These are phyloP conservation scores for Ettlia oleoabundans DNA, from an alignment of 139 green algal genomes.

Conservation along the genomic window DNA sequence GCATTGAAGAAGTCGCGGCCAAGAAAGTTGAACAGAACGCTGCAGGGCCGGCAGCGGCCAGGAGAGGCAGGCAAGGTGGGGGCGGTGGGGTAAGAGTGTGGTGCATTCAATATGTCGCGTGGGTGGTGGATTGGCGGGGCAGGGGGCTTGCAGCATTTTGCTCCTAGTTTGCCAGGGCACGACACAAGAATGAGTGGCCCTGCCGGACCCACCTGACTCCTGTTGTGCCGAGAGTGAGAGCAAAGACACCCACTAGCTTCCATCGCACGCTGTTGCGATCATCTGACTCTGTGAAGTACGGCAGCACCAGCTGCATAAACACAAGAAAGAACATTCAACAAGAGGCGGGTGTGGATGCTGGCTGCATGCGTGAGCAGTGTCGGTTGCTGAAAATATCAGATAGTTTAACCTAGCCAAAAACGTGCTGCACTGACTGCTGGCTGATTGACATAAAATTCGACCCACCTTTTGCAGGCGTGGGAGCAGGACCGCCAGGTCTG, in stretches of 20 bases:
- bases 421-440: too few species aligned
- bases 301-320: slow-evolving; percentile 71
- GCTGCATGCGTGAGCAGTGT: background rate
- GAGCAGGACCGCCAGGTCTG: slow-evolving; percentile 75
- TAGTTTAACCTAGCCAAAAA: too few species aligned
- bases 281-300: slow-evolving; percentile 82
- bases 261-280: slow-evolving; percentile 59
- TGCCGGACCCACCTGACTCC: slow-evolving; percentile 85
- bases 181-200: too few species aligned
- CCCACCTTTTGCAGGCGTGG: slow-evolving; percentile 60
- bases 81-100: too few species aligned
- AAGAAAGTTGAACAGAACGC: slow-evolving; percentile 97
- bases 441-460: too few species aligned
- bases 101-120: too few species aligned
- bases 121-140: background rate
- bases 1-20: slow-evolving; percentile 99
- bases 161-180: too few species aligned
- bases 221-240: slow-evolving; percentile 93
- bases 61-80: background rate
- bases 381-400: too few species aligned
- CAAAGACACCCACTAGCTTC: slow-evolving; percentile 87
- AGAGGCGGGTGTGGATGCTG: background rate
- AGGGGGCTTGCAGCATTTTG: too few species aligned
- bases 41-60: too few species aligned
- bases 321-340: background rate